Conservation (phyloP, 768 basidiomycete genomes). For the Leccinum subgranulosum region DNA sequence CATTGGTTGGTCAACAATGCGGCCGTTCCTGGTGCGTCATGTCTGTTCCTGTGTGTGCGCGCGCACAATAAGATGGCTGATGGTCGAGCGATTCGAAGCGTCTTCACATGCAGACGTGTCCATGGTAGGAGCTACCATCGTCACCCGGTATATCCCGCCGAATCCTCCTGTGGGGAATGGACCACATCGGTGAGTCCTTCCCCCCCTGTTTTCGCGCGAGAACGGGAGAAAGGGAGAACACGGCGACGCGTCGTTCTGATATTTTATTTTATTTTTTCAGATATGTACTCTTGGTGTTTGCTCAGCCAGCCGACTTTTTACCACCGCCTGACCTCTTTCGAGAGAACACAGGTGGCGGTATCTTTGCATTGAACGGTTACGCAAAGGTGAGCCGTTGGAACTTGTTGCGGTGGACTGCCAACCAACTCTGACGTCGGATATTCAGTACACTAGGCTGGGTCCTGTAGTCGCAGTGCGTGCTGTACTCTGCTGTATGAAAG, state of each 20-base stretch:
- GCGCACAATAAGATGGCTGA: not conserved
- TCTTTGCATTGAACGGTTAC: conserved; percentile 58
- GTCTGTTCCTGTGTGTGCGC: not conserved
- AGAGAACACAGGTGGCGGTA: conserved; percentile 48
- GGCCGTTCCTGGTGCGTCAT: conserved; percentile 41
- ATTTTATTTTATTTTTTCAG: conserved; percentile 31
- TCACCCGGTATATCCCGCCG: conserved; percentile 72
- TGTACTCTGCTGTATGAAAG: not conserved
- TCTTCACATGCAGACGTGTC: conserved; percentile 36
- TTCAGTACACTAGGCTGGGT: conserved; percentile 54
- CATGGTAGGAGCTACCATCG: conserved; percentile 41
- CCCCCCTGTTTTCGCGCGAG: not conserved
- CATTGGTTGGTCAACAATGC: conserved; percentile 82
- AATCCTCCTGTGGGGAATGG: conserved; percentile 67
- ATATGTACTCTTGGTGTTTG: conserved; percentile 65
- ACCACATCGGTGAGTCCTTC: conserved; percentile 60
- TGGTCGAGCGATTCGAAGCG: not conserved
- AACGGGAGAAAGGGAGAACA: not conserved
- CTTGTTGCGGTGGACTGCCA: not conserved
- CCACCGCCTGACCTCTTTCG: conserved; percentile 55
- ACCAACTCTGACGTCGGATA: not conserved
- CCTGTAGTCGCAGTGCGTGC: conserved; percentile 55
- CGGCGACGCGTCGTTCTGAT: not conserved
- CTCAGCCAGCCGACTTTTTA: conserved; percentile 60
- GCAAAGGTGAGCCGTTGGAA: conserved; percentile 39